Evolutionary conservation across 805 yeast species (phyloP).

Genomic region (Saturnispora galanensis): DNA sequence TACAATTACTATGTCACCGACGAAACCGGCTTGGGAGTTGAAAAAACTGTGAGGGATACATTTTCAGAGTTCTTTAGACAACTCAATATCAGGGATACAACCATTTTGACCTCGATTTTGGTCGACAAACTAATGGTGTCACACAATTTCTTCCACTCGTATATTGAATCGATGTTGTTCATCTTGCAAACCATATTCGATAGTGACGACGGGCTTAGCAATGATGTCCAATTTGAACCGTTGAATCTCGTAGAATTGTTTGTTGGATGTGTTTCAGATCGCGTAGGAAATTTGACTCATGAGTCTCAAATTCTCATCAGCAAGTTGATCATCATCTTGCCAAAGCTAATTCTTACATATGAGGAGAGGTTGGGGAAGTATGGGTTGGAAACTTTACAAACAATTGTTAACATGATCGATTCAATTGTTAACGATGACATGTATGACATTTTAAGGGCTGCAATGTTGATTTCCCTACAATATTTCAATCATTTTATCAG

Average conservation of each 20-base stretch:
- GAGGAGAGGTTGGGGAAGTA: constrained; percentile 20
- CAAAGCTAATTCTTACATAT: constrained; percentile 48
- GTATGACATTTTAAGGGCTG: constrained; percentile 18
- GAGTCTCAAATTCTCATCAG: constrained; percentile 32
- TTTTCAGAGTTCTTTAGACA: constrained; percentile 47
- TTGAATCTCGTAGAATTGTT: neutral
- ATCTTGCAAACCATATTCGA: constrained; percentile 33
- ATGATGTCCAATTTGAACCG: constrained; percentile 13
- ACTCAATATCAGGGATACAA: constrained; percentile 33
- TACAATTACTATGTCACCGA: constrained; percentile 63
- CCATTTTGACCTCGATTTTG: constrained; percentile 16
- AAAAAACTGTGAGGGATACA: constrained; percentile 48
- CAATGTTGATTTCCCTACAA: constrained; percentile 43
- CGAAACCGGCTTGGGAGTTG: constrained; percentile 59
- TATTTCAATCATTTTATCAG: constrained; percentile 28
- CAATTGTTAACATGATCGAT: constrained; percentile 21
- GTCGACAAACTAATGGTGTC: constrained; percentile 11
- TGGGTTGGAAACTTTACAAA: constrained; percentile 21
- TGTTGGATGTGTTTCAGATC: constrained; percentile 3
- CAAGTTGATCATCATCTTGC: constrained; percentile 43
- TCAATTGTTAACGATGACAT: constrained; percentile 15
- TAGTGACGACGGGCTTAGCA: constrained; percentile 26
- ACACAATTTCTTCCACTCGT: constrained; percentile 10
- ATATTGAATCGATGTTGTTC: constrained; percentile 33
- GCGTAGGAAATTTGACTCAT: constrained; percentile 17